Evolutionary conservation across 495 filamentous ascomycete genomes (phyloP).

Genomic region (Penicillium argentinense): DNA sequence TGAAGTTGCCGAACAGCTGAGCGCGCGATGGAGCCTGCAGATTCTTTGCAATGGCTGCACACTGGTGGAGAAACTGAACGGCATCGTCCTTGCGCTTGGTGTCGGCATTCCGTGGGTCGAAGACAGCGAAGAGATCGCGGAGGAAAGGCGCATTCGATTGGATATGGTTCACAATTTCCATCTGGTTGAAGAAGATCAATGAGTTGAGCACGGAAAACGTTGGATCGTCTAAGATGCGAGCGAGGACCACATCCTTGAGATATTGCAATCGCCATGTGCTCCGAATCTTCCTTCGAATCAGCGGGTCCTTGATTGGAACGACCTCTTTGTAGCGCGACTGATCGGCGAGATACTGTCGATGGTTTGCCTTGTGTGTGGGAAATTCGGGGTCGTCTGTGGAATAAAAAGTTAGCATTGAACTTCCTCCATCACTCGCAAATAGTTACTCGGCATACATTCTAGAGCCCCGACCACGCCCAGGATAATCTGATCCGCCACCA

Average conservation of each 20-base stretch:
- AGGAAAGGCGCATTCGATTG: slow-evolving; percentile 77
- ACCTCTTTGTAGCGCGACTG: slow-evolving; percentile 94
- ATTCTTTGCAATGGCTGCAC: slow-evolving; percentile 91
- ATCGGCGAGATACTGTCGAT: slow-evolving; percentile 87
- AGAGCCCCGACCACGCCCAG: slow-evolving; percentile 93
- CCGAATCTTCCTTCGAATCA: slow-evolving; percentile 87
- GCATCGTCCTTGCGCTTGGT: slow-evolving; percentile 84
- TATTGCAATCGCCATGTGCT: slow-evolving; percentile 95
- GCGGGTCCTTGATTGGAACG: slow-evolving; percentile 78
- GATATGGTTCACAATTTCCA: slow-evolving; percentile 93
- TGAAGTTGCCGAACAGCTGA: slow-evolving; percentile 84
- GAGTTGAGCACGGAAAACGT: slow-evolving; percentile 98
- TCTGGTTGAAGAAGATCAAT: slow-evolving; percentile 97
- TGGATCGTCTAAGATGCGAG: slow-evolving; percentile 93
- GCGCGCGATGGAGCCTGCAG: slow-evolving; percentile 78
- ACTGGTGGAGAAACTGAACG: slow-evolving; percentile 95
- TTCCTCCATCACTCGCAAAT: not conserved
- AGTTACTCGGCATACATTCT: slow-evolving; percentile 64
- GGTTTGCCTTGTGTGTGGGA: slow-evolving; percentile 97
- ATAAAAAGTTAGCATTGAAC: slow-evolving; percentile 7
- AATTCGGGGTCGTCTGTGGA: slow-evolving; percentile 90
- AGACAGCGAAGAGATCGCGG: slow-evolving; percentile 87
- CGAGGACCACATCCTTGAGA: slow-evolving; percentile 96
- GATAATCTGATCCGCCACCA: slow-evolving; percentile 85
- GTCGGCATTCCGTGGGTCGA: slow-evolving; percentile 62